Percentiles rank a stretch among this genome's conserved stretches.
phyloP scores from a whole-genome alignment of 495 filamentous ascomycete genomes.

The Sordaria brevicollis region DNA sequence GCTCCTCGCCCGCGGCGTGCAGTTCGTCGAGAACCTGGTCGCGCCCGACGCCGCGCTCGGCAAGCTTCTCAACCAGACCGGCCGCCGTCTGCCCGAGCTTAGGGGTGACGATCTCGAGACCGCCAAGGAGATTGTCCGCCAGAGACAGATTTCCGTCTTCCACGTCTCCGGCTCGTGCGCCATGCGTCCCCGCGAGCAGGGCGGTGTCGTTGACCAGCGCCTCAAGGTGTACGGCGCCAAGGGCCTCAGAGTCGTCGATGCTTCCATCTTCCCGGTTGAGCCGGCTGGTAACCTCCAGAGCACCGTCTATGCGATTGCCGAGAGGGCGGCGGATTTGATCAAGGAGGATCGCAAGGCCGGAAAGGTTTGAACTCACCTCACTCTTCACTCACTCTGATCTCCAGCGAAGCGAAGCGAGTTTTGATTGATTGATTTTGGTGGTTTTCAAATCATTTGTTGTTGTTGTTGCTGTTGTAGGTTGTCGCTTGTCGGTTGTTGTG shows the following conservation, averaged over 20 bases:
- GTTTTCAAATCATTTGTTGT: neutral
- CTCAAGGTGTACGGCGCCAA: constrained; percentile 39
- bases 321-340: constrained; percentile 45
- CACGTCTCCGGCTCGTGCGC: constrained; percentile 29
- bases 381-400: neutral
- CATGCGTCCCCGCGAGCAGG: constrained; percentile 25
- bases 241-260: constrained; percentile 42
- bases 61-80: constrained; percentile 21
- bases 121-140: constrained; percentile 27
- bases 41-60: constrained; percentile 27
- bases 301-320: constrained; percentile 44
- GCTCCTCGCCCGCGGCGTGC: constrained; percentile 34
- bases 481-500: too few relatives aligned
- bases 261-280: constrained; percentile 42
- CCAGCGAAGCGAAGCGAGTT: neutral
- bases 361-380: neutral
- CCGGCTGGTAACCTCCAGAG: constrained; percentile 39
- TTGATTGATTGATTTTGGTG: neutral
- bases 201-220: constrained; percentile 31
- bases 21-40: constrained; percentile 36
- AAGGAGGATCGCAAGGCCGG: constrained; percentile 22
- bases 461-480: neutral
- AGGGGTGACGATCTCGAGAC: constrained; percentile 21
- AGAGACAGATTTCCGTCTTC: constrained; percentile 26
- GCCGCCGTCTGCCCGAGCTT: constrained; percentile 16